Base-by-base conservation (phyloP, 2,329 filamentous ascomycete species). In the Xylogone sp. region DNA sequence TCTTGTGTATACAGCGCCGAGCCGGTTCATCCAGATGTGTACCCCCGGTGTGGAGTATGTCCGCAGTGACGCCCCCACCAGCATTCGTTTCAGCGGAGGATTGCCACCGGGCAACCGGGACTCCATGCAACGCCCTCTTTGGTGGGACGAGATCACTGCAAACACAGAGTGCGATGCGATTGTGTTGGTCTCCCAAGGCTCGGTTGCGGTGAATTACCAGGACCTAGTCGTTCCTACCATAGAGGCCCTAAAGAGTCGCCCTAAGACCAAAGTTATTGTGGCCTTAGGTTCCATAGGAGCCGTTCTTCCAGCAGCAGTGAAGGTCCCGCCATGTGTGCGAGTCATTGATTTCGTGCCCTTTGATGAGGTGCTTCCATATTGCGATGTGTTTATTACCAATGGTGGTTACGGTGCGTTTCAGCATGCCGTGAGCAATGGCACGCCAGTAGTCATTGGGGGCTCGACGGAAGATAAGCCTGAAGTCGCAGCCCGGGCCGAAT, bases 81-180 rank as follows among this genome's bases (percentile, higher is more conserved):
- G 68, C 19, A 59, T 78, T 21, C 65, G 66, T 6, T 78, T 72
- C 48, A 66, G 69, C n/a, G 77, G 77, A 1, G 69, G 65, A 3
- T 50, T 73, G 4, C 66, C 69, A 0, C 63, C 63, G 9, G 65
- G 65, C 42, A 52, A 59, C 1, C 9, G 67, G 46, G 57, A 64
- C 0, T 52, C n/a, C 9, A 65, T 67, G 29, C 49, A 45, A 2
- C 66, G 65, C 42, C 77, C 77, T 1, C 27, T 57, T 6, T 79
- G 75, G 72, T 80, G 74, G 74, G 45, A 64, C 1, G 69, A 72
- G 7, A 63, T 79, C 10, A 57, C 66, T 3, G 46, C 56, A 10
- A 69, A 70, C 42, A 60, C 66, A 42, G n/a, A n/a, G n/a, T 69
- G 67, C 43, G 63, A 65, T 46, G 68, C 66, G 24, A 60, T 71